Evolutionary conservation across 1,139 yeast genomes (phyloP).

Genomic region (Saccharomyces hybrid): DNA sequence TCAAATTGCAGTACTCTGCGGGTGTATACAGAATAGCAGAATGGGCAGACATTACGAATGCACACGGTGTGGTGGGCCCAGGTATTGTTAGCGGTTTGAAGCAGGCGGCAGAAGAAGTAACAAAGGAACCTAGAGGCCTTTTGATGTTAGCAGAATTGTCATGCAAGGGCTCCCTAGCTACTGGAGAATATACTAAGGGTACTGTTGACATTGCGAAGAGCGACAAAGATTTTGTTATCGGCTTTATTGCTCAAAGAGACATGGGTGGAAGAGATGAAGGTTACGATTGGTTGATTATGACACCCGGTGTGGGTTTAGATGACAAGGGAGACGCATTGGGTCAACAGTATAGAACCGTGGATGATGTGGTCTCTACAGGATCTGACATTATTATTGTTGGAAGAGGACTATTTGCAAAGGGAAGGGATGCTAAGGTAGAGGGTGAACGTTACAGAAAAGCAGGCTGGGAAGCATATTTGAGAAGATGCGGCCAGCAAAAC

Average conservation of each 20-base stretch:
- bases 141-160: slow-evolving; percentile 94
- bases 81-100: slow-evolving; percentile 87
- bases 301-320: slow-evolving; percentile 97
- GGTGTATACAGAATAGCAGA: slow-evolving; percentile 83
- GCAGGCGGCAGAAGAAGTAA: slow-evolving; percentile 70
- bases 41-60: slow-evolving; percentile 97
- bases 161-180: slow-evolving; percentile 85
- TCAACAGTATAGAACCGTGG: slow-evolving; percentile 92
- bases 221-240: slow-evolving; percentile 85
- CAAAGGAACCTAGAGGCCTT: slow-evolving; percentile 69
- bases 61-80: slow-evolving; percentile 94
- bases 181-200: slow-evolving; percentile 78
- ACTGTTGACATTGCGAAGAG: slow-evolving; percentile 86
- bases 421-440: slow-evolving; percentile 81
- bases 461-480: slow-evolving; percentile 84
- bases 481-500: slow-evolving; percentile 28
- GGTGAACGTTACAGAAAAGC: slow-evolving; percentile 85
- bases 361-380: slow-evolving; percentile 73
- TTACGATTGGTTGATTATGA: slow-evolving; percentile 91
- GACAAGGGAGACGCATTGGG: slow-evolving; percentile 96
- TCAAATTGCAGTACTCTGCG: slow-evolving; percentile 82
- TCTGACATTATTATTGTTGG: slow-evolving; percentile 95
- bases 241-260: slow-evolving; percentile 88
- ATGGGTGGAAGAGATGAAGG: slow-evolving; percentile 81
- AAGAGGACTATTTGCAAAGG: slow-evolving; percentile 92